Evolutionary conservation across 2,329 filamentous ascomycete genomes (phyloP).

Genomic region (Zasmidium angulare): DNA sequence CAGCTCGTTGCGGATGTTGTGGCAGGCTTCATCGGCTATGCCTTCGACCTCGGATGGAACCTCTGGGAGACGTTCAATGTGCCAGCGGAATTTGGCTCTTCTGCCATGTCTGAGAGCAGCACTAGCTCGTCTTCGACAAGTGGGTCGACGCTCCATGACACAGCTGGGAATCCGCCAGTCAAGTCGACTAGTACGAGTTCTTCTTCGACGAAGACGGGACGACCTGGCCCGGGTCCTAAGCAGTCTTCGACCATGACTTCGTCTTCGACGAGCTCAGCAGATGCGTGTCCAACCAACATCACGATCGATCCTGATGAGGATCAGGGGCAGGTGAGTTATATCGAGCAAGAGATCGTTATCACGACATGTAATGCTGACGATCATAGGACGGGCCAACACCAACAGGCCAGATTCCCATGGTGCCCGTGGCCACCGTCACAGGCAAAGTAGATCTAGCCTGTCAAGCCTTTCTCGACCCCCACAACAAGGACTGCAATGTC

Average conservation of each 20-base stretch:
- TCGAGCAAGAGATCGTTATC: too few relatives aligned
- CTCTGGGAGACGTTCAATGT: neutral
- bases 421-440: neutral
- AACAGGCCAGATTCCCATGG: neutral
- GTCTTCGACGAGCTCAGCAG: neutral
- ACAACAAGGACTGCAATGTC: neutral
- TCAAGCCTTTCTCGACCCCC: neutral
- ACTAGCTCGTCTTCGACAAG: neutral
- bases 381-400: neutral
- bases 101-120: neutral
- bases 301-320: conserved; percentile 3
- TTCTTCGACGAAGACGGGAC: neutral
- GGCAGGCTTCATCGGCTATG: neutral
- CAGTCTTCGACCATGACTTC: neutral
- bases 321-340: neutral
- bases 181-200: neutral
- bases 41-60: neutral
- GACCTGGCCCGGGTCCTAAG: neutral
- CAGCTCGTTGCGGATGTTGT: neutral
- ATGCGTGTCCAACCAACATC: neutral
- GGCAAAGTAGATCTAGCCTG: neutral
- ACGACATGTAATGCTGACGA: too few relatives aligned
- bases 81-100: neutral
- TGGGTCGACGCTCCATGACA: neutral
- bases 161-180: neutral